These are phyloP conservation scores for Cercospora janseana DNA, from an alignment of 2,329 filamentous ascomycete species.

Conservation along the genomic window DNA sequence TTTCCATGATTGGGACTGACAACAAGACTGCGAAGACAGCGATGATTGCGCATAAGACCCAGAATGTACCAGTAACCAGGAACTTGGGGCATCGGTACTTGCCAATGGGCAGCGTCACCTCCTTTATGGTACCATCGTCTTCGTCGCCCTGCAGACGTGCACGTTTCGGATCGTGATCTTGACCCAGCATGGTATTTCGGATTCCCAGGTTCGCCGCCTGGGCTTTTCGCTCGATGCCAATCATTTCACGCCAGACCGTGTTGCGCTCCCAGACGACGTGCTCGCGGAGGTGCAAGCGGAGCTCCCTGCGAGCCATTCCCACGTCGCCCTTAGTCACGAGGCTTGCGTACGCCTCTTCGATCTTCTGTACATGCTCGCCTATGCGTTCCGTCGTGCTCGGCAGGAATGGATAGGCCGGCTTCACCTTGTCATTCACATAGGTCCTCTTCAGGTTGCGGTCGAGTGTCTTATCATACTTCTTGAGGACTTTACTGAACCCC, in stretches of 20 bases:
- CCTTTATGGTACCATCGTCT: slow-evolving; percentile 62
- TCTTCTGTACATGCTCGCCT: slow-evolving; percentile 67
- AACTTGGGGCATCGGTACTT: slow-evolving; percentile 73
- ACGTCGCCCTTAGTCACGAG: slow-evolving; percentile 81
- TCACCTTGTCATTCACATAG: slow-evolving; percentile 74
- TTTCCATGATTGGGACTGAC: slow-evolving; percentile 75
- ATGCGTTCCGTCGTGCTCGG: slow-evolving; percentile 68
- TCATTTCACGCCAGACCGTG: slow-evolving; percentile 98
- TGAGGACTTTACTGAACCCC: slow-evolving; percentile 91
- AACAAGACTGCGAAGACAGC: slow-evolving; percentile 72
- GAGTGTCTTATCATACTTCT: slow-evolving; percentile 97
- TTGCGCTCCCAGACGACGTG: slow-evolving; percentile 99
- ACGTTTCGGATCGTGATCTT: slow-evolving; percentile 64
- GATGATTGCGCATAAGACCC: slow-evolving; percentile 69
- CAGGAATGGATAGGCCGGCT: slow-evolving; percentile 77
- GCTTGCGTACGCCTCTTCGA: slow-evolving; percentile 78
- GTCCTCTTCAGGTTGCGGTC: slow-evolving; percentile 73
- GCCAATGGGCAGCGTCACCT: slow-evolving; percentile 76
- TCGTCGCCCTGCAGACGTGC: slow-evolving; percentile 84
- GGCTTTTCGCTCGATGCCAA: slow-evolving; percentile 91
- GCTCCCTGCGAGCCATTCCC: slow-evolving; percentile 72
- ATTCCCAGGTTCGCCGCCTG: slow-evolving; percentile 89
- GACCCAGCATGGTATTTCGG: slow-evolving; percentile 73
- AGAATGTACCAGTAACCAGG: slow-evolving; percentile 79
- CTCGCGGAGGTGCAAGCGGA: slow-evolving; percentile 86